These are phyloP conservation scores for Colletotrichum musae DNA, from an alignment of 2,329 filamentous ascomycete species.

Conservation along the genomic window DNA sequence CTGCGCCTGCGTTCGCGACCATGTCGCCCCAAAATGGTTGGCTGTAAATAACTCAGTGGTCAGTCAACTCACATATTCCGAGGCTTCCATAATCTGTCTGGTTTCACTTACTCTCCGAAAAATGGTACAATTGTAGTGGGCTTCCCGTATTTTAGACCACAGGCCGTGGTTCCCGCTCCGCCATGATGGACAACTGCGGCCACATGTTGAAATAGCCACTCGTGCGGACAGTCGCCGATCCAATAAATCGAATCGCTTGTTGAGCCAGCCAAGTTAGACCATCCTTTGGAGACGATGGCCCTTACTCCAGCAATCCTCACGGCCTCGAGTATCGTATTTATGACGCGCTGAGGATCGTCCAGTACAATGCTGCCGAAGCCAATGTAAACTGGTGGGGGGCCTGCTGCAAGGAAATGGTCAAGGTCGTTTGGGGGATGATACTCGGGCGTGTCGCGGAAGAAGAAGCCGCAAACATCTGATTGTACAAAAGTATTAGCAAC, in stretches of 20 bases:
- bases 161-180: constrained; percentile 31
- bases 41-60: constrained; percentile 12
- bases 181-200: constrained; percentile 32
- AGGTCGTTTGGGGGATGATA: constrained; percentile 58
- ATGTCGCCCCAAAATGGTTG: constrained; percentile 59
- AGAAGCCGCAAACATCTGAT: constrained; percentile 59
- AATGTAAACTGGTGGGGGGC: constrained; percentile 67
- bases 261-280: constrained; percentile 20
- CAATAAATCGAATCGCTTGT: constrained; percentile 53
- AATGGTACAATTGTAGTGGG: constrained; percentile 27
- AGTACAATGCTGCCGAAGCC: constrained; percentile 71
- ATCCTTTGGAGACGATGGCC: constrained; percentile 61
- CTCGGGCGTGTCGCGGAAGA: constrained; percentile 54
- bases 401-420: constrained; percentile 58
- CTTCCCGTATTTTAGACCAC: constrained; percentile 26
- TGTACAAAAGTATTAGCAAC: constrained; percentile 36
- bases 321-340: constrained; percentile 62
- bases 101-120: constrained; percentile 27
- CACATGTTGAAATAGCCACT: constrained; percentile 28
- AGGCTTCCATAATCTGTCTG: too few relatives aligned
- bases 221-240: constrained; percentile 31
- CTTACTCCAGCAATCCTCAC: constrained; percentile 61
- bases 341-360: constrained; percentile 62
- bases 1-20: constrained; percentile 56
- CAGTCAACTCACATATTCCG: background rate